These are phyloP conservation scores for Gracilaria domingensis DNA, from an alignment of 23 red algal genomes.

Conservation along the genomic window DNA sequence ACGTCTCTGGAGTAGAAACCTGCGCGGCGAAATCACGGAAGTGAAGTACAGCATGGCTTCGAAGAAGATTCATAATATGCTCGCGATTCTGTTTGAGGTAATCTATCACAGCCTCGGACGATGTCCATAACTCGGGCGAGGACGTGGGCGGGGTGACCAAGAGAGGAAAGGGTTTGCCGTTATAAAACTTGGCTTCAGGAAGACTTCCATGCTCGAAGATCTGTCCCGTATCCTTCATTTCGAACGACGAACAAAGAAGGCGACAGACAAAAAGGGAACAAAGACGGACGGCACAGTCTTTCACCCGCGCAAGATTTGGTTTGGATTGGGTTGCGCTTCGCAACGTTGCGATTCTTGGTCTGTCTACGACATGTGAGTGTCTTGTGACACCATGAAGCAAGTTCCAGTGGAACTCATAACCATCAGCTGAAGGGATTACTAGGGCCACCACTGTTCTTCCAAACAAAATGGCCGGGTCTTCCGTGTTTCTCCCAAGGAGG, in stretches of 20 bases:
- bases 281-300: background rate
- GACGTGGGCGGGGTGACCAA: constrained; percentile 32
- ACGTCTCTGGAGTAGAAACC: constrained; percentile 41
- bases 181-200: constrained; percentile 38
- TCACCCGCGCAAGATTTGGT: background rate
- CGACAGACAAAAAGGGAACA: background rate
- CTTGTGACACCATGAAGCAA: background rate
- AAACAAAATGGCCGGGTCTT: too few relatives aligned
- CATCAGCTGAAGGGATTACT: too few relatives aligned
- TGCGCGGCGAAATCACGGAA: constrained; percentile 41
- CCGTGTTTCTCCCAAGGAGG: too few relatives aligned
- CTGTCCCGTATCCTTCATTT: background rate
- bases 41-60: constrained; percentile 45
- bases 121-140: constrained; percentile 3
- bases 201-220: constrained; percentile 19
- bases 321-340: background rate
- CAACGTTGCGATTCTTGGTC: too few relatives aligned
- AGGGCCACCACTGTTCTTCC: too few relatives aligned
- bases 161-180: constrained; percentile 50
- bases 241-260: background rate
- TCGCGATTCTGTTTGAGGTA: constrained; percentile 29
- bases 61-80: constrained; percentile 20
- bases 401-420: too few relatives aligned
- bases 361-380: too few relatives aligned
- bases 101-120: constrained; percentile 3